Conservation (phyloP, 805 yeast genomes). For the Candida sonorensis region DNA sequence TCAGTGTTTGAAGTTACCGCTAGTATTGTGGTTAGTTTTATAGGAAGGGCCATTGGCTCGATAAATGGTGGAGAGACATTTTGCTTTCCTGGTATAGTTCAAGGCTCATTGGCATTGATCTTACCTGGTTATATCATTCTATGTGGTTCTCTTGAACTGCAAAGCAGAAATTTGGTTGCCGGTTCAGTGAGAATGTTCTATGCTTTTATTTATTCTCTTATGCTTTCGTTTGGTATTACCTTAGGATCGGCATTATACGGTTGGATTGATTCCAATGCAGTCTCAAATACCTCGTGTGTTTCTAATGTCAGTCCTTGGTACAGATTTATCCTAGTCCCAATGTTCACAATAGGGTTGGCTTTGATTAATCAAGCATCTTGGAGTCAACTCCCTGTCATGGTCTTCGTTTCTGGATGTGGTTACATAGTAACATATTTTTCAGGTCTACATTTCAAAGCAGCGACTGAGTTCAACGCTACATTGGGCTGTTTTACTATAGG, state of each 20-base stretch:
- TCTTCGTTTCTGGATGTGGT: constrained; percentile 67
- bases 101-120: constrained; percentile 85
- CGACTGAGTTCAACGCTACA: constrained; percentile 79
- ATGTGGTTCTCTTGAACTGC: constrained; percentile 88
- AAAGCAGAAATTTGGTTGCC: constrained; percentile 83
- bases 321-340: constrained; percentile 72
- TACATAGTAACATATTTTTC: constrained; percentile 79
- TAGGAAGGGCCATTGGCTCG: constrained; percentile 87
- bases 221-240: constrained; percentile 90
- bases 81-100: constrained; percentile 85
- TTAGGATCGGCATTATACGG: constrained; percentile 91
- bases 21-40: constrained; percentile 78
- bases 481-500: constrained; percentile 91
- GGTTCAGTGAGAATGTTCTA: constrained; percentile 96
- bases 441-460: constrained; percentile 53
- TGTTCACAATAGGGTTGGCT: constrained; percentile 53
- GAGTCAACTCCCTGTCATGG: constrained; percentile 82
- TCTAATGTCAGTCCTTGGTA: constrained; percentile 48
- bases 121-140: constrained; percentile 91
- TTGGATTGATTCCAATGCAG: constrained; percentile 81
- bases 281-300: constrained; percentile 54
- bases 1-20: constrained; percentile 93
- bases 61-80: constrained; percentile 56
- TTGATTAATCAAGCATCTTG: constrained; percentile 79
- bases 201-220: constrained; percentile 86